Evolutionary conservation across 345 rosid species (phyloP), one percentile per base, ranked within the genome.

Genomic region (Ceriops tagal): DNA sequence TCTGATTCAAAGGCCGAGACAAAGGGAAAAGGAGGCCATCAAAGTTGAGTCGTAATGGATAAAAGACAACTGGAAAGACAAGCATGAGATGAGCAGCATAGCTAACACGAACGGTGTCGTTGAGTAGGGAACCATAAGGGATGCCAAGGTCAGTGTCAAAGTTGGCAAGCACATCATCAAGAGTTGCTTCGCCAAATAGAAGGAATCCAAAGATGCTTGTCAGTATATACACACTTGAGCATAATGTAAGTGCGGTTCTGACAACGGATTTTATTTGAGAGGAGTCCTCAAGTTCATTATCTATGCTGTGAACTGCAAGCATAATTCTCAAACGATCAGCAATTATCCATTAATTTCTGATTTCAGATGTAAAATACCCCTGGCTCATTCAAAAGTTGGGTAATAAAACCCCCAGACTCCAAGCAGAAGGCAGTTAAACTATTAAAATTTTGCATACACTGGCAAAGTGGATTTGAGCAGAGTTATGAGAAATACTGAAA

Each of bases 1-100:
- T 66, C n/a, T 30, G 65, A 60, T 18, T 61, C 52, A 75, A 43
- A 49, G 67, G 71, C 24, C 58, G 66, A 8, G 71, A 70, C 10
- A 58, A 65, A 10, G 79, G 79, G 53, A 75, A 75, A 22, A 75
- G 67, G 53, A 75, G 71, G 19, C 71, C 75, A 59, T 70, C 79
- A 13, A 70, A 5, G 28, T 70, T 75, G 20, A 52, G 37, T 15
- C 75, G 62, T 67, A 75, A 31, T 1, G 71, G 71, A 55, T 35
- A 49, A 21, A 65, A 70, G 47, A 75, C 28, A 2, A 75, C 35
- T 4, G 68, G 79, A 53, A 75, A 75, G 24, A 75, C 75, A 21
- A 75, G 71, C 67, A 75, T 61, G 55, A 75, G 70, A 37, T 75
- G 79, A 19, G 46, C 43, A 30, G 66, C 68, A 53, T 75, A 75